A percentile compares a stretch with the other conserved stretches of the same genome.
phyloP scores from a whole-genome alignment of 305 asterid species.

The Plantago lanceolata region DNA sequence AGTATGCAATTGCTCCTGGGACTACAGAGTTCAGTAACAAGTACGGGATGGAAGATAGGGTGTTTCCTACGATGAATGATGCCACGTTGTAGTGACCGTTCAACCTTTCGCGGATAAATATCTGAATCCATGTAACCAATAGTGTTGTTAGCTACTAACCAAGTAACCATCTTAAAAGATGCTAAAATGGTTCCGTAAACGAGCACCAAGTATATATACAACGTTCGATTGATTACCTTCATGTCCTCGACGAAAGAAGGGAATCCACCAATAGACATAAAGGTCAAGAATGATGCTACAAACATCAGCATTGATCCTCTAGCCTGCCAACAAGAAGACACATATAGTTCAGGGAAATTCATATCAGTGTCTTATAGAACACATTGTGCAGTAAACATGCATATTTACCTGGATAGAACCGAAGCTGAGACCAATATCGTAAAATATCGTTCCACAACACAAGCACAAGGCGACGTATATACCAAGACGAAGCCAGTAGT shows the following conservation, averaged over 20 bases:
- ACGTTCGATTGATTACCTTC: constrained; percentile 39
- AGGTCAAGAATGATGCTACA: constrained; percentile 52
- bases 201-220: neutral
- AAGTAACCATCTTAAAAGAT: no score
- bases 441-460: constrained; percentile 45
- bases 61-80: constrained; percentile 43
- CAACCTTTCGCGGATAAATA: constrained; percentile 44
- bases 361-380: neutral
- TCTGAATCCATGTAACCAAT: constrained; percentile 19
- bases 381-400: neutral
- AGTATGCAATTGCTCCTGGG: constrained; percentile 54
- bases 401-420: constrained; percentile 44
- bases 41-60: constrained; percentile 45
- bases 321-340: constrained; percentile 30
- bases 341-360: neutral
- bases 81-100: constrained; percentile 53
- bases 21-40: constrained; percentile 31
- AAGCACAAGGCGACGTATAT: constrained; percentile 39
- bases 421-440: constrained; percentile 36
- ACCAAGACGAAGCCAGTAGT: constrained; percentile 61
- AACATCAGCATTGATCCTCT: constrained; percentile 59
- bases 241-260: constrained; percentile 72
- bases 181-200: no score
- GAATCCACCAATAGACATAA: constrained; percentile 69
- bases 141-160: neutral